A percentile compares a stretch with the other conserved stretches of the same genome.
phyloP scores from a whole-genome alignment of 805 yeast genomes.

The Metschnikowia lunata region DNA sequence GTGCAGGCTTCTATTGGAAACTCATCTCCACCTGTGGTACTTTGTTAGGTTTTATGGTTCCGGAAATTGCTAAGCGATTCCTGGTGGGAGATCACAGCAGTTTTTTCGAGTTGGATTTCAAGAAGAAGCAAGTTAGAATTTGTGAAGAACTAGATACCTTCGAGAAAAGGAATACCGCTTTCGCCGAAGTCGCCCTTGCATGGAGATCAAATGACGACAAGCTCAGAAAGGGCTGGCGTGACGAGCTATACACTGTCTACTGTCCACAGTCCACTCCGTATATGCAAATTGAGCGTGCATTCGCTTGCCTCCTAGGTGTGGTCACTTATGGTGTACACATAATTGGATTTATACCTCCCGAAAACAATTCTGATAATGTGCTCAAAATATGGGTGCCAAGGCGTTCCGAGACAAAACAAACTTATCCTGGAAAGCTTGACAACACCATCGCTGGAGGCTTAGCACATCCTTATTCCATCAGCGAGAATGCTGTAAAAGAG shows the following conservation, averaged over 20 bases:
- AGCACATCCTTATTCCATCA: conserved; percentile 70
- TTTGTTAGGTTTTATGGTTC: conserved; percentile 27
- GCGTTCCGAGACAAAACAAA: conserved; percentile 70
- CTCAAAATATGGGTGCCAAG: conserved; percentile 79
- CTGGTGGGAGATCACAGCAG: neutral
- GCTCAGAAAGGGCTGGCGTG: conserved; percentile 70
- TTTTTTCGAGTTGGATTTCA: neutral
- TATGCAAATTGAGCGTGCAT: conserved; percentile 71
- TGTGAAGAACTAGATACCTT: conserved; percentile 21
- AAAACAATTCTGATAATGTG: conserved; percentile 32
- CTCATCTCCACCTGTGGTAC: conserved; percentile 29
- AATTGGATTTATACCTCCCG: conserved; percentile 65
- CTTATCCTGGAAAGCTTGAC: conserved; percentile 88
- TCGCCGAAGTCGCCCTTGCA: conserved; percentile 40
- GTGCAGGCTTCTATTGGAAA: conserved; percentile 16
- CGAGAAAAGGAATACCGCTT: conserved; percentile 36
- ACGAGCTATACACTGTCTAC: conserved; percentile 75
- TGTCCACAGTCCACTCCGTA: conserved; percentile 54
- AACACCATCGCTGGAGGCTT: conserved; percentile 95
- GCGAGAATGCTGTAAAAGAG: conserved; percentile 81
- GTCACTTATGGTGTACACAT: conserved; percentile 88
- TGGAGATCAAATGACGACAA: conserved; percentile 32
- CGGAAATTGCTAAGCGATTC: conserved; percentile 23
- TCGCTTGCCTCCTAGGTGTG: conserved; percentile 77
- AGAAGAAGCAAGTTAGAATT: conserved; percentile 1